Conservation (phyloP, 2,329 filamentous ascomycete genomes). For the Botrytis pseudocinerea region DNA sequence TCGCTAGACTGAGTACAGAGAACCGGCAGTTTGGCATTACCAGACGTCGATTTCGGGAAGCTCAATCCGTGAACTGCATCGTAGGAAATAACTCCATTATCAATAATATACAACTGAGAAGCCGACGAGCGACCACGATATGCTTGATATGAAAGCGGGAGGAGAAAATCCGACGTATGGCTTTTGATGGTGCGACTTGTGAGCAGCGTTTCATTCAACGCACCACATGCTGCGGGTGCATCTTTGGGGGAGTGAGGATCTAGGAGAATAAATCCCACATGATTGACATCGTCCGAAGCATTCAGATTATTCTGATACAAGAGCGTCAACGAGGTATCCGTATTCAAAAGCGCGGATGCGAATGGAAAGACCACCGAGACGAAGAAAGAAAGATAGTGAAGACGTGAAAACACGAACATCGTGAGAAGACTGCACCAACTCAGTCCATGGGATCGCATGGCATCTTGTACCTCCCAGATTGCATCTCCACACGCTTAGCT, state of each 20-base stretch:
- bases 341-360: slow-evolving; percentile 37
- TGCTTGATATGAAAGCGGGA: slow-evolving; percentile 49
- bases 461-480: neutral
- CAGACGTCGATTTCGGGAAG: slow-evolving; percentile 39
- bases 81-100: slow-evolving; percentile 44
- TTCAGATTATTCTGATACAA: slow-evolving; percentile 58
- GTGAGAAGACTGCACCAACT: neutral
- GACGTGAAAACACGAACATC: neutral
- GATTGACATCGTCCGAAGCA: slow-evolving; percentile 52
- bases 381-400: neutral
- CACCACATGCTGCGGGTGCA: slow-evolving; percentile 47
- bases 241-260: slow-evolving; percentile 45
- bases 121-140: slow-evolving; percentile 44
- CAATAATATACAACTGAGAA: slow-evolving; percentile 46
- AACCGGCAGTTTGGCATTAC: slow-evolving; percentile 45
- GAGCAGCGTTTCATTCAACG: slow-evolving; percentile 51
- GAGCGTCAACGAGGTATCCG: slow-evolving; percentile 49
- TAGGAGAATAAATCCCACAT: slow-evolving; percentile 52
- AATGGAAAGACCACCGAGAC: neutral
- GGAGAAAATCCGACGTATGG: slow-evolving; percentile 48
- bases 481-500: neutral
- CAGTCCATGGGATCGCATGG: neutral
- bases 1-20: slow-evolving; percentile 52
- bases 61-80: slow-evolving; percentile 41
- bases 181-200: slow-evolving; percentile 45